These are phyloP conservation scores for Aspergillus chevalieri DNA, from an alignment of 2,329 filamentous ascomycete genomes.

Conservation along the genomic window DNA sequence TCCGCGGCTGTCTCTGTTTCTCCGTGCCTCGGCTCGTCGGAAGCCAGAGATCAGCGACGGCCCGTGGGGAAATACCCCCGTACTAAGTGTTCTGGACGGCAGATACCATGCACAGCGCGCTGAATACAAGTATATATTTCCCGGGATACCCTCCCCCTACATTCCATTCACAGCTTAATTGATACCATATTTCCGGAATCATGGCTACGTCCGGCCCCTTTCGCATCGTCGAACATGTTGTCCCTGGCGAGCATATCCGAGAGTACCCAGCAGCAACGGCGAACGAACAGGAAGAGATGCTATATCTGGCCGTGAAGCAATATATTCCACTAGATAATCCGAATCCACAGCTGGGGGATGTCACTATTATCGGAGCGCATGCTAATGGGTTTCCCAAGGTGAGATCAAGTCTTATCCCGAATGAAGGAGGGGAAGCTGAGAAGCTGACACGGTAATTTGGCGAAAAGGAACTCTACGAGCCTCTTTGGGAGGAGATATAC, in stretches of 20 bases:
- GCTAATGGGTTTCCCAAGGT: constrained; percentile 93
- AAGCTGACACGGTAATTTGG: constrained; percentile 4
- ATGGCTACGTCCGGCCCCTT: constrained; percentile 18
- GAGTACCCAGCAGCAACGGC: constrained; percentile 72
- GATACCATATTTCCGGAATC: not conserved
- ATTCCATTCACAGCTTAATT: too few species aligned
- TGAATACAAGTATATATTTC: too few species aligned
- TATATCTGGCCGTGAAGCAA: constrained; percentile 76
- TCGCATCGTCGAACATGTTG: constrained; percentile 64
- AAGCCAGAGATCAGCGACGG: not conserved
- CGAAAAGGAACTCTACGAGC: constrained; percentile 77
- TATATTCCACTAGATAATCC: constrained; percentile 72
- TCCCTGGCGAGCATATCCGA: constrained; percentile 71
- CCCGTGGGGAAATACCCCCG: not conserved
- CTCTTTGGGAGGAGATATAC: constrained; percentile 79
- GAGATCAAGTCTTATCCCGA: constrained; percentile 5
- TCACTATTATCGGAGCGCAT: constrained; percentile 81
- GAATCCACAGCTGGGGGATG: constrained; percentile 62
- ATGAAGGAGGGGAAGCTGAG: not conserved
- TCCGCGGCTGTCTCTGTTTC: not conserved
- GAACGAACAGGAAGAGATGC: constrained; percentile 64
- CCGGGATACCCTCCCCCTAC: too few species aligned
- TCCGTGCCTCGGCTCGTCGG: not conserved
- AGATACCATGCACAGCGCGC: too few species aligned
- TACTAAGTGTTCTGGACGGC: too few species aligned